Base-by-base conservation (phyloP, 2,329 filamentous ascomycete genomes). In the Fusarium sp. region DNA sequence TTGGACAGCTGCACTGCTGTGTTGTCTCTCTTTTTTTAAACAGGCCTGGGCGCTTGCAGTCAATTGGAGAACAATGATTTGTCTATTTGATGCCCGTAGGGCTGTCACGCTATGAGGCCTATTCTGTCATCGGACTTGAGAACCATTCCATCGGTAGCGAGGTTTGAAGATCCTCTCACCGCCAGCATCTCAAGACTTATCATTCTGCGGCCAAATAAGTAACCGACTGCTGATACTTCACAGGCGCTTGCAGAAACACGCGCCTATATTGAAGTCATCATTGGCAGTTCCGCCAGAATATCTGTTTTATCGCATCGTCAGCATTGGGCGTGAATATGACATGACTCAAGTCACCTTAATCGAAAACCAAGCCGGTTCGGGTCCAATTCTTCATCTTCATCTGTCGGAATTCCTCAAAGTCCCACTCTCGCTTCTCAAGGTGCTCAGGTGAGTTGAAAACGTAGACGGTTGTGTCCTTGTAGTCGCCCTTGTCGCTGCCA, bases 391-490 rank as follows among this genome's bases (percentile, higher is more conserved):
- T 77, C 81, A 89, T 81, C 82, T 94, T 97, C 66, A 96, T 90
- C 73, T 85, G 84, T 66, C 91, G 88, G 77, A 98, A 98, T 68
- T 92, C 89, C 49, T 90, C 89, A 81, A 94, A 96, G 78, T 97
- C 93, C 95, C 95, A 98, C 78, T 97, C 94, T 23, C 82, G 80
- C 32, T 87, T 83, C 78, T 97, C 93, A 20, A 98, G 81, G 0
- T 75, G 40, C 1, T 79, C 70, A 18, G 81, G 78, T 2, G 82
- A 68, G 46, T 83, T 82, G 79, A 87, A 94, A 7, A 94, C 85
- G 77, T 94, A 94, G 14, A 89, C 88, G 54, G 86, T 82, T 4
- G 89, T 86, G 64, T 84, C 80, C 53, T 86, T 84, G 69, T 84
- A 81, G 50, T 84, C 82, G 18, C 80, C 81, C 59, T 82, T 80